These are phyloP conservation scores for Prinsepia uniflora DNA, from an alignment of 306 rosid genomes.

Conservation along the genomic window DNA sequence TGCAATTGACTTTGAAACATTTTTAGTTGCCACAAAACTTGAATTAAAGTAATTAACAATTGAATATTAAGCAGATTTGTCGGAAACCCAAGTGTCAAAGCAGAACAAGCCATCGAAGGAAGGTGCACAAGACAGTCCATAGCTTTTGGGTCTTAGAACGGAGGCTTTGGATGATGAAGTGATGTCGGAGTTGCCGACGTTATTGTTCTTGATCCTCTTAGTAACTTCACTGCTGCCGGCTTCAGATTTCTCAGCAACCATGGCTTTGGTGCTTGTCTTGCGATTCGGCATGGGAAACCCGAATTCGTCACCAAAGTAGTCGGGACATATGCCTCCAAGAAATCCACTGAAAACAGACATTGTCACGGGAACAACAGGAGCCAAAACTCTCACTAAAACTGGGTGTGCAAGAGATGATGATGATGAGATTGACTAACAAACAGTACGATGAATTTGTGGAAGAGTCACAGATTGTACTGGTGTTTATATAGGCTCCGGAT, in stretches of 20 bases:
- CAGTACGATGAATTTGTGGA: background rate
- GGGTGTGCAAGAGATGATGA: no score
- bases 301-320: constrained; percentile 15
- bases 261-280: background rate
- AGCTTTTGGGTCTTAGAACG: background rate
- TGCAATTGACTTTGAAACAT: no score
- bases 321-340: background rate
- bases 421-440: background rate
- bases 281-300: background rate
- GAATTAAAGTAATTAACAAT: background rate
- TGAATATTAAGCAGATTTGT: background rate
- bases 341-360: constrained; percentile 14
- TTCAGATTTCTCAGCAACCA: background rate
- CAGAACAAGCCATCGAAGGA: constrained; percentile 23
- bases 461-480: no score
- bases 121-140: constrained; percentile 3
- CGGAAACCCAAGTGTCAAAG: constrained; percentile 20
- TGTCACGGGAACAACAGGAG: background rate
- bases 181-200: background rate
- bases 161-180: background rate
- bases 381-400: background rate
- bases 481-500: no score
- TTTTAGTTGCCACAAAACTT: no score
- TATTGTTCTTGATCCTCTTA: background rate
- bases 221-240: background rate